Evolutionary conservation across 2,329 filamentous ascomycete species (phyloP).

Genomic region (Achaetomium macrosporum): DNA sequence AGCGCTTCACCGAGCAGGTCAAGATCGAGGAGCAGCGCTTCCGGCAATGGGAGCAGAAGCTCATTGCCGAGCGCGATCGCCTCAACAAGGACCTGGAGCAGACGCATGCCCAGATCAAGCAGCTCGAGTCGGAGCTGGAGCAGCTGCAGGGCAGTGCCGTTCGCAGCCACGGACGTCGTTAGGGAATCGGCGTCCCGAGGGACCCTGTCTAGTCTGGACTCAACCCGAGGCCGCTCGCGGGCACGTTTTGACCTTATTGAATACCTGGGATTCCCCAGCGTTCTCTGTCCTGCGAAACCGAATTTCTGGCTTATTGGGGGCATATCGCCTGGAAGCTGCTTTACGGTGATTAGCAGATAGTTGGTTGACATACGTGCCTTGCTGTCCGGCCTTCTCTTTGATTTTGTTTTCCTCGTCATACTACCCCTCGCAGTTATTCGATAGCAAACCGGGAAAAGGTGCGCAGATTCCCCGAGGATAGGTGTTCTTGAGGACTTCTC

Average conservation of each 20-base stretch:
- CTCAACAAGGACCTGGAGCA: slow-evolving; percentile 99
- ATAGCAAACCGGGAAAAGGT: slow-evolving; percentile 10
- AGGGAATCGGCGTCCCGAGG: slow-evolving; percentile 30
- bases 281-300: not conserved
- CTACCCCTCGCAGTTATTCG: slow-evolving; percentile 5
- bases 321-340: not conserved
- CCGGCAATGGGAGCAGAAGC: slow-evolving; percentile 99
- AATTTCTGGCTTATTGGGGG: not conserved
- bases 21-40: slow-evolving; percentile 99
- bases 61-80: slow-evolving; percentile 95
- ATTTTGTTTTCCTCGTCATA: not conserved
- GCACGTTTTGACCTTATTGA: slow-evolving; percentile 3
- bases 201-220: not conserved
- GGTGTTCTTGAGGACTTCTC: not conserved
- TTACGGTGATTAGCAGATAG: not conserved
- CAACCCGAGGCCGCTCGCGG: no score
- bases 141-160: slow-evolving; percentile 84
- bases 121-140: slow-evolving; percentile 88
- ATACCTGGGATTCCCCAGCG: not conserved
- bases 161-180: slow-evolving; percentile 89
- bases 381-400: slow-evolving; percentile 21
- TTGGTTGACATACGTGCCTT: not conserved
- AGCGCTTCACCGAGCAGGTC: slow-evolving; percentile 99
- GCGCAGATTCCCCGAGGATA: slow-evolving; percentile 5
- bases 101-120: slow-evolving; percentile 91